Evolutionary conservation across 2,329 filamentous ascomycete species (phyloP), one percentile per base, ranked within the genome.

Genomic region (Penicillium sp.): DNA sequence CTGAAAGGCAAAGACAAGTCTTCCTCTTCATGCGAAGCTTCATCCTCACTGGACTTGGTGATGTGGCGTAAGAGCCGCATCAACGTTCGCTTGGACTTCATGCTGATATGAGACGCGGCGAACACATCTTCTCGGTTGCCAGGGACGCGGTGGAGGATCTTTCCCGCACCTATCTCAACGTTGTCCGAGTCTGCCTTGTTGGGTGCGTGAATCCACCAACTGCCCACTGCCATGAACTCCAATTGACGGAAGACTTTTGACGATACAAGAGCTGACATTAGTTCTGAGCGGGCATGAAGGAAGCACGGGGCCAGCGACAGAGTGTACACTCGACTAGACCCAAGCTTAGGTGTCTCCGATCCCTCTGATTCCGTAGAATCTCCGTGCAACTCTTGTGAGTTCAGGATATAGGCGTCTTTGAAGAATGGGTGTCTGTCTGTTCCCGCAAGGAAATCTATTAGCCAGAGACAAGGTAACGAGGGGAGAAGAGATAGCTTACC

Each of bases 41-140:
- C 62, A 21, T 81, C 83, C 62, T 89, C 84, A 65, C 87, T 88
- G 9, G 66, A 46, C 43, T 64, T 91, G 84, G 56, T 79, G 49
- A 96, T 88, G 69, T 94, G 93, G 71, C 93, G 92, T 67, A 97
- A 81, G 66, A 97, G 95, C 73, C 95, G 96, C 88, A 97, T 96
- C 66, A 97, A 75, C 9, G 84, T 83, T 50, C 93, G 86, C 77
- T 97, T 97, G 5, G 91, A 86, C 60, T 89, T 88, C 62, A 89
- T 82, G 43, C 91, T 85, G 53, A 97, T 89, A 22, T 81, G 81
- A 34, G 84, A 84, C 70, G 91, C 88, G 45, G 87, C 84, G 72
- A 97, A 97, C 43, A 97, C 86, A 75, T 97, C 93, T 76, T 99
- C 93, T 61, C 93, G 86, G 27, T 90, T 92, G 59, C 90, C 92